A percentile compares a stretch with the other conserved stretches of the same genome.
Evolutionary conservation across 139 green algal genomes (phyloP).

Genomic region (Diplosphaera chodatii): DNA sequence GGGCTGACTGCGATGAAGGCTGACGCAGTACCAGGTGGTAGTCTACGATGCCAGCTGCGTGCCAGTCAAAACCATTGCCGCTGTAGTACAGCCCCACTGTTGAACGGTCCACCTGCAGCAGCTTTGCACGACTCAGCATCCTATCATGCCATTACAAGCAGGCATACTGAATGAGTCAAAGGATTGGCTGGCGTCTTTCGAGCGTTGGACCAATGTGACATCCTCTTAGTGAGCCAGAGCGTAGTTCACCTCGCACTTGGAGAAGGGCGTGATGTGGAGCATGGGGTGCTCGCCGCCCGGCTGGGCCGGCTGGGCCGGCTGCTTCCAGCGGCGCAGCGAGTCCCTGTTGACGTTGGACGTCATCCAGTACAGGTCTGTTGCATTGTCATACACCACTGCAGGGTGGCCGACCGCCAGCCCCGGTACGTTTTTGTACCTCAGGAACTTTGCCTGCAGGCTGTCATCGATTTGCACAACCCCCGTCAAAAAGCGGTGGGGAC

Average conservation of each 20-base stretch:
- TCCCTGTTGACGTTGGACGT: constrained; percentile 23
- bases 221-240: too few species aligned
- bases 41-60: constrained; percentile 16
- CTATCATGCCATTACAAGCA: too few species aligned
- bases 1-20: too few species aligned
- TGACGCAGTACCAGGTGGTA: too few species aligned
- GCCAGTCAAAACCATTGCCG: constrained; percentile 22
- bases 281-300: background rate
- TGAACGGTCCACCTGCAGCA: constrained; percentile 15
- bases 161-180: too few species aligned
- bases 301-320: background rate
- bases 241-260: constrained; percentile 16
- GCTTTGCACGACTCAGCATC: too few species aligned
- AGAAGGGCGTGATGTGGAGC: constrained; percentile 24
- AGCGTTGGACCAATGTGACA: too few species aligned
- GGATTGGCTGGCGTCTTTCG: too few species aligned
- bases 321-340: constrained; percentile 14
- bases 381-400: constrained; percentile 22
- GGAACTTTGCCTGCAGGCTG: constrained; percentile 9
- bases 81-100: constrained; percentile 19
- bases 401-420: constrained; percentile 24
- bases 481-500: too few species aligned
- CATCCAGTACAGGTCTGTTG: constrained; percentile 27
- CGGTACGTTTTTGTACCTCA: constrained; percentile 20
- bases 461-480: too few species aligned